phyloP scores from a whole-genome alignment of 2,329 filamentous ascomycete genomes.

The Clonostachys chloroleuca region DNA sequence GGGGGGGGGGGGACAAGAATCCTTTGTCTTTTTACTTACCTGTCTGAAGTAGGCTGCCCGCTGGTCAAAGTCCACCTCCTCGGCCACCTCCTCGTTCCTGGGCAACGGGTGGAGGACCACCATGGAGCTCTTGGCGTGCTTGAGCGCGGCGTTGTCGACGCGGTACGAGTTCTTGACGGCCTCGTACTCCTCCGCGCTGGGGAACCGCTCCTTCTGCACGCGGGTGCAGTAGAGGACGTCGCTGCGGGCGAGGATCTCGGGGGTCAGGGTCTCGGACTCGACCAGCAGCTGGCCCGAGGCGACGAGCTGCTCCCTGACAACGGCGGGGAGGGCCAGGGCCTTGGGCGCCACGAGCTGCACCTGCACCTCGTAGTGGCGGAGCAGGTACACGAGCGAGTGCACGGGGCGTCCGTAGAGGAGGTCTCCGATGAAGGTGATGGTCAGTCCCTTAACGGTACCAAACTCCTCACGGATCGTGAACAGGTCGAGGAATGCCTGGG shows the following conservation, averaged over 20 bases:
- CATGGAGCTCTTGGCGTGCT: conserved; percentile 88
- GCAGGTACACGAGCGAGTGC: conserved; percentile 89
- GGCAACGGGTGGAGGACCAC: conserved; percentile 94
- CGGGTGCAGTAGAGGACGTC: conserved; percentile 97
- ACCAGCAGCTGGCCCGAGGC: conserved; percentile 70
- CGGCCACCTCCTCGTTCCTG: conserved; percentile 85
- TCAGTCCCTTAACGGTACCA: conserved; percentile 90
- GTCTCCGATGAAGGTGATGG: conserved; percentile 93
- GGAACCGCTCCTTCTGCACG: conserved; percentile 94
- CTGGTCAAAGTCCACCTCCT: conserved; percentile 97
- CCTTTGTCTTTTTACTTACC: conserved; percentile 57
- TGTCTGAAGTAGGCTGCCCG: conserved; percentile 98
- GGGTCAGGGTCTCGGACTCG: conserved; percentile 75
- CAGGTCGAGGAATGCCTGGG: conserved; percentile 93
- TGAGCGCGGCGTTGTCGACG: conserved; percentile 85
- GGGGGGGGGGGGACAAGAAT: neutral
- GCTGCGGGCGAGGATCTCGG: conserved; percentile 78
- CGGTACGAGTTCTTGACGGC: conserved; percentile 82
- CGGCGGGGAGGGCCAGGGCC: conserved; percentile 69
- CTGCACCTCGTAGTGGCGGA: conserved; percentile 91
- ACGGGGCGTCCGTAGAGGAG: conserved; percentile 91
- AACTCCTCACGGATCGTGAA: conserved; percentile 98
- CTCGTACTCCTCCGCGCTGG: conserved; percentile 77
- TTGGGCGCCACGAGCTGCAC: conserved; percentile 88
- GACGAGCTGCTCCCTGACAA: conserved; percentile 69